Percentiles rank a stretch among this genome's conserved stretches.
Evolutionary conservation across 2,329 filamentous ascomycete genomes (phyloP).

Genomic region (Ilyonectria destructans): DNA sequence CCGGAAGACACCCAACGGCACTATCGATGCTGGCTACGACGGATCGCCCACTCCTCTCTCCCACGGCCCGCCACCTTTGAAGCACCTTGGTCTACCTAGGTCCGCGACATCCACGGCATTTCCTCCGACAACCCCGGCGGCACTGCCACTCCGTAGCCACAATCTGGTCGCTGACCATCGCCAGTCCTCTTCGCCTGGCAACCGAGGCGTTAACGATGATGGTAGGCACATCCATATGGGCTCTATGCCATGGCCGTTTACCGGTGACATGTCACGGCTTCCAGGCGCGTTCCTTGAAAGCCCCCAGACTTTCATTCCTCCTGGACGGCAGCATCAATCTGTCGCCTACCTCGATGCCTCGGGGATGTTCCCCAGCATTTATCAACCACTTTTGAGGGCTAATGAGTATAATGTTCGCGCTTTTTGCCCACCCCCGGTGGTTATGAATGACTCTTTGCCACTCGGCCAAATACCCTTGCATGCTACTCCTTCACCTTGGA

Average conservation of each 20-base stretch:
- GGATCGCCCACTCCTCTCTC: constrained; percentile 82
- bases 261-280: constrained; percentile 31
- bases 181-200: constrained; percentile 34
- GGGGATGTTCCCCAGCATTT: constrained; percentile 40
- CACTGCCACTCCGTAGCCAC: constrained; percentile 36
- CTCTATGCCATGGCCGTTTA: constrained; percentile 39
- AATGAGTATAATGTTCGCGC: constrained; percentile 58
- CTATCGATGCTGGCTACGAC: constrained; percentile 92
- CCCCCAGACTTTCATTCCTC: constrained; percentile 31
- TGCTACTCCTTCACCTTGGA: constrained; percentile 39
- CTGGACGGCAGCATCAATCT: constrained; percentile 34
- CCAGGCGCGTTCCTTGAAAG: constrained; percentile 35
- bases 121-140: constrained; percentile 30
- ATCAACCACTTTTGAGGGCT: constrained; percentile 55
- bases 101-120: constrained; percentile 43
- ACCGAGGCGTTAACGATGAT: constrained; percentile 36
- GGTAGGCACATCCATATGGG: constrained; percentile 28
- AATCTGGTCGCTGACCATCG: constrained; percentile 30
- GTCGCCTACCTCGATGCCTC: constrained; percentile 36
- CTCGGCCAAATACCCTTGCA: constrained; percentile 52
- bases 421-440: constrained; percentile 56
- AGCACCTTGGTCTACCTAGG: constrained; percentile 85
- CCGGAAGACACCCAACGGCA: constrained; percentile 95
- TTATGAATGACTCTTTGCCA: constrained; percentile 51
- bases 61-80: constrained; percentile 82